Evolutionary conservation across 495 filamentous ascomycete genomes (phyloP).

Genomic region (Rhypophila decipiens): DNA sequence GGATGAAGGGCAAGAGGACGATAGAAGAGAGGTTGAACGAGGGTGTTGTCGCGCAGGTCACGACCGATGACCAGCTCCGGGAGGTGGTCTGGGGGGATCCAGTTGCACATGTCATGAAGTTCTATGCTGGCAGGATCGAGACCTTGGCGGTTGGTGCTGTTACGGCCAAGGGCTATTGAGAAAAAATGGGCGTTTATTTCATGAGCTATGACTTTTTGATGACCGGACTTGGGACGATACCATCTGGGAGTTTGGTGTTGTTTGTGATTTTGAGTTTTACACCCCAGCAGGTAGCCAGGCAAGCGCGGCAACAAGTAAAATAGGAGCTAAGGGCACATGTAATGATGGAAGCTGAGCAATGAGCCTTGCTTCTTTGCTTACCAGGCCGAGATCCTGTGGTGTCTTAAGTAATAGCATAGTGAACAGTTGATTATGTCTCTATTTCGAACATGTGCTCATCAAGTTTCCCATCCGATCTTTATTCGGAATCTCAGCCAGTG

Average conservation of each 20-base stretch:
- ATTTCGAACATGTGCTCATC: too few relatives aligned
- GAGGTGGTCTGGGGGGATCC: constrained; percentile 73
- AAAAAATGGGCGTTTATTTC: not conserved
- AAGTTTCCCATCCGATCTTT: too few relatives aligned
- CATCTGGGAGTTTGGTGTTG: constrained; percentile 2
- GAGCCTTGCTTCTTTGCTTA: too few relatives aligned
- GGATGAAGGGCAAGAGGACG: constrained; percentile 26
- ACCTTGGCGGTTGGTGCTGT: constrained; percentile 60
- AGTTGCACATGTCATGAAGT: constrained; percentile 67
- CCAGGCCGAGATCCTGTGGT: too few relatives aligned
- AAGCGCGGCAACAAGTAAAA: too few relatives aligned
- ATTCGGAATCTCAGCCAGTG: too few relatives aligned
- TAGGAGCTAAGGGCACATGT: too few relatives aligned
- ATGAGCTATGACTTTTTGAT: constrained; percentile 5
- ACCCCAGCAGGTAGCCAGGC: too few relatives aligned
- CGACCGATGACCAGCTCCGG: constrained; percentile 58
- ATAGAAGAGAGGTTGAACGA: constrained; percentile 38
- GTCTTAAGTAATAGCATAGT: too few relatives aligned
- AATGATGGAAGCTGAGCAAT: too few relatives aligned
- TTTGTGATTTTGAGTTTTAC: too few relatives aligned
- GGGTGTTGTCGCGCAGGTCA: constrained; percentile 54
- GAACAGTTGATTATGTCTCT: too few relatives aligned
- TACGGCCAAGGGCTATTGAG: constrained; percentile 38
- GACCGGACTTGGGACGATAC: constrained; percentile 4
- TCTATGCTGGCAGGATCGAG: constrained; percentile 66